Percentiles rank a stretch among this genome's conserved stretches.
Conservation (phyloP, 139 green algal species). For the Zygnema cylindricum region DNA sequence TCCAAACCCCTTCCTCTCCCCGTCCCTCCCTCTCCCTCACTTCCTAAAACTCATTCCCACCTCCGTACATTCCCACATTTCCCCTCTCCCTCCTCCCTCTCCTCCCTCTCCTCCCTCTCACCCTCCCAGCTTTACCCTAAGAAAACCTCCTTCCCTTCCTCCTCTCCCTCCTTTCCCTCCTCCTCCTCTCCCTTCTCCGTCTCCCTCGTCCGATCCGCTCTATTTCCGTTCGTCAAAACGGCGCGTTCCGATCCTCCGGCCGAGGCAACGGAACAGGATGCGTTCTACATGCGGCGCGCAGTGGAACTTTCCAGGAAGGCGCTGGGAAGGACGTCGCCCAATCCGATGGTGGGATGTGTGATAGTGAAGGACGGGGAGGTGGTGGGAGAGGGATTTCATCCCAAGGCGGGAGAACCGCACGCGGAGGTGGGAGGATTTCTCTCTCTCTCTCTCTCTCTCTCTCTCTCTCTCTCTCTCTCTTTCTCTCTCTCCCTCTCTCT, state of each 20-base stretch:
- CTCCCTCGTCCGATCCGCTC: not conserved
- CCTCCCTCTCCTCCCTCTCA: not conserved
- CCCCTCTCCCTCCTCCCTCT: constrained; percentile 2
- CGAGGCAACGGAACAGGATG: constrained; percentile 16
- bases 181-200: not conserved
- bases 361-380: constrained; percentile 84
- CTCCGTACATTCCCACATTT: not conserved
- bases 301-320: constrained; percentile 80
- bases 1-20: not conserved
- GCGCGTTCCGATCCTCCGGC: not conserved
- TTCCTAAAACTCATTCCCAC: not conserved
- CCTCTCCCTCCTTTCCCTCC: constrained; percentile 12
- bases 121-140: not conserved
- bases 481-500: constrained; percentile 8
- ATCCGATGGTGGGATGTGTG: constrained; percentile 95
- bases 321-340: constrained; percentile 86
- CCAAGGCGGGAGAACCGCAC: constrained; percentile 92
- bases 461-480: constrained; percentile 24
- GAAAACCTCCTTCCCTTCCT: not conserved
- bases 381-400: constrained; percentile 94
- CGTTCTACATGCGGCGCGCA: constrained; percentile 79
- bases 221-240: not conserved
- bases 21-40: constrained; percentile 1
- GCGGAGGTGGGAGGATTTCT: constrained; percentile 74
- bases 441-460: constrained; percentile 8